Base-by-base conservation (phyloP, 164 flowering plant species). In the Liriodendron chinense region DNA sequence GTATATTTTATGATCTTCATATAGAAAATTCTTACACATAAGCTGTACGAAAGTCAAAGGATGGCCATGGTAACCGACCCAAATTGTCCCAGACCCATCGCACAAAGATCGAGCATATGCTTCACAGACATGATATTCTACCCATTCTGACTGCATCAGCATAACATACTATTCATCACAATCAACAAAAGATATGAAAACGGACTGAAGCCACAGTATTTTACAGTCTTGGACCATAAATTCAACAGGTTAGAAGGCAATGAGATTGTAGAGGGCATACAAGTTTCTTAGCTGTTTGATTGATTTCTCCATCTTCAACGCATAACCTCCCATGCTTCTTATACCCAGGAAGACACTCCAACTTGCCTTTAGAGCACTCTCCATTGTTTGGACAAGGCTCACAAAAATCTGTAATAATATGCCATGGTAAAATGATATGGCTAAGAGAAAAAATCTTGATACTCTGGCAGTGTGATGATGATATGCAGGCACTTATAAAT, bases 301-400 rank as follows among this genome's bases (percentile, higher is more conserved):
- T 85, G 50, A 94, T 83, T 77, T 87, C 90, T 80, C 96, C 89
- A 80, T 94, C 99, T 83, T 91, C 97, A 28, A 93, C 76, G 76
- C 99, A 96, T 67, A 75, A 68, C 49, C 80, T 90, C 71, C 97
- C 96, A 65, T 80, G 84, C 82, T 81, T 86, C 79, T 80, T 83
- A 81, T 89, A 96, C 7, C 98, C 99, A 75, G 47, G 86, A 68
- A 57, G 63, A 80, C 99, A 96, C 72, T 89, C 89, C 86, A 90
- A 77, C 79, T 86, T 86, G 53, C 98, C 94, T 50, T 86, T 72
- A 67, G 80, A 64, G 78, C 99, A 96, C 76, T 80, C 82, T 26
- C 93, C 98, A 78, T 94, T 81, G 20, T 75, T 77, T 56, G 99
- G 98, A 86, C 98, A 94, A 72, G 97, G 97, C 74, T 88, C 88